These are phyloP conservation scores for Penstemon davidsonii DNA, from an alignment of 257 asterid genomes.

Conservation along the genomic window DNA sequence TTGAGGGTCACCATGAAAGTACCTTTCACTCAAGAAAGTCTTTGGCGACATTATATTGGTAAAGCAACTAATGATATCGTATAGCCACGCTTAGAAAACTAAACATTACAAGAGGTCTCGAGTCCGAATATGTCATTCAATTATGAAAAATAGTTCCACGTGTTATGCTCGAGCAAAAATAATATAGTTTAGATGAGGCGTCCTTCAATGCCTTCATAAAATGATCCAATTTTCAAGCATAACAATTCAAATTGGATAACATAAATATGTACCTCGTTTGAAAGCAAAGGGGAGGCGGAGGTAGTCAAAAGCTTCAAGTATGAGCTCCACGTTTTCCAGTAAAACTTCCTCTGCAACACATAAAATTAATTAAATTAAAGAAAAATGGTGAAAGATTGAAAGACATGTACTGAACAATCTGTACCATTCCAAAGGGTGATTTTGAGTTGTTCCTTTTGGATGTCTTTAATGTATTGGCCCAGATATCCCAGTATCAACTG, in stretches of 20 bases:
- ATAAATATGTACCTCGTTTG: conserved; percentile 53
- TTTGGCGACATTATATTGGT: too few species aligned
- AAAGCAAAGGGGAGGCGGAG: conserved; percentile 87
- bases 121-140: too few species aligned
- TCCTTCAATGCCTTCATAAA: too few species aligned
- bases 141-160: too few species aligned
- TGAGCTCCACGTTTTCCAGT: conserved; percentile 91
- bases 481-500: conserved; percentile 83
- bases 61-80: too few species aligned
- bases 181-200: too few species aligned
- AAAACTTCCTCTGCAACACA: conserved; percentile 78
- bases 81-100: too few species aligned
- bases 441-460: conserved; percentile 91
- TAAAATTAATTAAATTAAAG: background rate
- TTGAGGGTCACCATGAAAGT: too few species aligned
- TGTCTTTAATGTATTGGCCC: conserved; percentile 84
- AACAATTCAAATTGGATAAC: background rate
- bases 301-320: conserved; percentile 95
- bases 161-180: background rate
- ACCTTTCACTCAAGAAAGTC: too few species aligned
- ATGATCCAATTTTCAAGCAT: too few species aligned
- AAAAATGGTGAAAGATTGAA: background rate
- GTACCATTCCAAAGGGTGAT: conserved; percentile 94
- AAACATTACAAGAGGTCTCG: too few species aligned
- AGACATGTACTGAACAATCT: background rate